A percentile compares a stretch with the other conserved stretches of the same genome.
These are phyloP conservation scores for Quercus lobata DNA, from an alignment of 331 rosid species.

Conservation along the genomic window DNA sequence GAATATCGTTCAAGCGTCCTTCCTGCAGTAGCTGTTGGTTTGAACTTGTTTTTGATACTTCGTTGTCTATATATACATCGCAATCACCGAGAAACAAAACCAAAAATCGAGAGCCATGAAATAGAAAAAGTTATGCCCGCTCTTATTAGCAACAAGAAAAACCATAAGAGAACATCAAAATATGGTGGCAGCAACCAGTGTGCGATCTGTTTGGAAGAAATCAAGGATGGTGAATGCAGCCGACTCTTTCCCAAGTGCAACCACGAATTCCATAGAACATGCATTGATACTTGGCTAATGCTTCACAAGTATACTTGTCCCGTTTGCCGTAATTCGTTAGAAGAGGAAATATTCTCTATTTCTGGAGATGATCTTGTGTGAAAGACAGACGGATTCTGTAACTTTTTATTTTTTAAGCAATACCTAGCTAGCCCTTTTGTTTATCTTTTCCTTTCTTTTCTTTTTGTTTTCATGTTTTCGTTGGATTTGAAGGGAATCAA, in stretches of 20 bases:
- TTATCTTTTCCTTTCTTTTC: neutral
- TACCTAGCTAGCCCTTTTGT: no score
- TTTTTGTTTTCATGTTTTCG: neutral
- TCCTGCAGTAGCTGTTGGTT: no score
- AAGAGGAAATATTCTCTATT: neutral
- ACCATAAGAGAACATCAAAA: no score
- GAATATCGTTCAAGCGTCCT: no score
- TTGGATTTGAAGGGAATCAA: no score
- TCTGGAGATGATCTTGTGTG: neutral
- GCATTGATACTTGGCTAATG: constrained; percentile 9
- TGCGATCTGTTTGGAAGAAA: neutral
- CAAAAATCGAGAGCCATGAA: no score
- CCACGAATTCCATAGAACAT: constrained; percentile 8
- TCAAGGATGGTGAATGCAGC: neutral
- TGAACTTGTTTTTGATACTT: no score
- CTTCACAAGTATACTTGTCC: constrained; percentile 19
- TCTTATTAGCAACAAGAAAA: no score
- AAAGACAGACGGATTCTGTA: neutral
- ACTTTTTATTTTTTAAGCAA: neutral
- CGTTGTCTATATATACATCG: no score
- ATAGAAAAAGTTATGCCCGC: no score
- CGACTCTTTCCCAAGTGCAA: constrained; percentile 16
- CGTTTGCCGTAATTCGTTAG: neutral
- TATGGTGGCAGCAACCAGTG: neutral
- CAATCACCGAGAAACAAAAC: no score